A percentile compares a stretch with the other conserved stretches of the same genome.
Evolutionary conservation across 2,329 filamentous ascomycete genomes (phyloP).

Genomic region (Paecilomyces variotii): DNA sequence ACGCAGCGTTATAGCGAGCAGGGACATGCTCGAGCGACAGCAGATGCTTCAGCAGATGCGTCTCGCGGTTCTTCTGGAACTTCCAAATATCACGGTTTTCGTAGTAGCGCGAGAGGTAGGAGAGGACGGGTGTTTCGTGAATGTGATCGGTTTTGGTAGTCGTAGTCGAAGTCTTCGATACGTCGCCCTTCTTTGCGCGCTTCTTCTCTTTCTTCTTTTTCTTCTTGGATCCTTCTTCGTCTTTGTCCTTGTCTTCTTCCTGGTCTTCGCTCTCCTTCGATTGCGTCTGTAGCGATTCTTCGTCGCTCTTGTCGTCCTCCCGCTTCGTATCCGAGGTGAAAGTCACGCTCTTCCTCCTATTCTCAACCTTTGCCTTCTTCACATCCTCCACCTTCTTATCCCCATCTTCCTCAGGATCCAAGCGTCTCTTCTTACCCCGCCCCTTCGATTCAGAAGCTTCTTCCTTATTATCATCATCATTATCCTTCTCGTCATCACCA

Average conservation of each 20-base stretch:
- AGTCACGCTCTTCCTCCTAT: constrained; percentile 49
- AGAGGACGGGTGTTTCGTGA: constrained; percentile 50
- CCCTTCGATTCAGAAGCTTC: neutral
- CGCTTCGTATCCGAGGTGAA: constrained; percentile 58
- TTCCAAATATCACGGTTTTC: constrained; percentile 69
- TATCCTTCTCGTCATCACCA: constrained; percentile 14
- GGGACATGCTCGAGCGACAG: constrained; percentile 68
- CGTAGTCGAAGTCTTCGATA: constrained; percentile 6
- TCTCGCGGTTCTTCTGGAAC: constrained; percentile 92
- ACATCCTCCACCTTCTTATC: constrained; percentile 1
- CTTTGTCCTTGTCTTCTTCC: constrained; percentile 23
- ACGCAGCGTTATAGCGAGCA: constrained; percentile 56
- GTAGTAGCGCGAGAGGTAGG: constrained; percentile 71
- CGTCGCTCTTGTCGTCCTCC: constrained; percentile 48
- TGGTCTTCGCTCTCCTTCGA: constrained; percentile 4
- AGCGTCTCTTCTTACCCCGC: constrained; percentile 9
- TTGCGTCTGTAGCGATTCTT: constrained; percentile 26
- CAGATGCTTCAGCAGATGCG: constrained; percentile 72
- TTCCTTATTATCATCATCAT: neutral
- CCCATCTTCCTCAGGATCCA: neutral
- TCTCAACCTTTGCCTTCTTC: constrained; percentile 11
- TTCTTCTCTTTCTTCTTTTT: constrained; percentile 14
- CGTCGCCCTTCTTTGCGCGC: constrained; percentile 9
- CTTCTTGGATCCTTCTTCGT: constrained; percentile 14
- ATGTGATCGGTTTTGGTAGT: constrained; percentile 6